Percentiles rank a stretch among this genome's conserved stretches.
Conservation (phyloP, 805 yeast species). For the Metschnikowia drakensbergensis region DNA sequence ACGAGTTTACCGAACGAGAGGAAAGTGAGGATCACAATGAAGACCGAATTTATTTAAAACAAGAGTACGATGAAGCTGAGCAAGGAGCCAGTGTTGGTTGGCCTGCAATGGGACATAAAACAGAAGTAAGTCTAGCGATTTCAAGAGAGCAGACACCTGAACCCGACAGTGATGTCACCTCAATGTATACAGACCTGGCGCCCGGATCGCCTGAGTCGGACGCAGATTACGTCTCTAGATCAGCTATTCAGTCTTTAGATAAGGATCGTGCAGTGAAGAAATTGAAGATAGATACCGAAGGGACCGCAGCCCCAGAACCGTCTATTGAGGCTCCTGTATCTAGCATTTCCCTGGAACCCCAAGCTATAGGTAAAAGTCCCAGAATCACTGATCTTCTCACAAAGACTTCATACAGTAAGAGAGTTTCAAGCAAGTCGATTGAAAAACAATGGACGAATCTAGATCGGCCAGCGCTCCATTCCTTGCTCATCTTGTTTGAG, state of each 20-base stretch:
- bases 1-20: neutral
- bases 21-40: neutral
- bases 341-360: neutral
- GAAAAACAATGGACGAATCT: slow-evolving; percentile 17
- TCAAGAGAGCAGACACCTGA: slow-evolving; percentile 17
- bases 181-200: slow-evolving; percentile 11
- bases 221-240: neutral
- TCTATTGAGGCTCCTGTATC: neutral
- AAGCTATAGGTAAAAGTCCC: neutral
- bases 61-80: neutral
- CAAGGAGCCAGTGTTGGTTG: neutral
- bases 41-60: neutral
- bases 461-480: slow-evolving; percentile 9
- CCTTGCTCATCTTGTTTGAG: slow-evolving; percentile 12
- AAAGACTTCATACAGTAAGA: slow-evolving; percentile 8
- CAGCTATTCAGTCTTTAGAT: slow-evolving; percentile 1
- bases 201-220: slow-evolving; percentile 9
- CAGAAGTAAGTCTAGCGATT: neutral
- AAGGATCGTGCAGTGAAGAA: slow-evolving; percentile 9
- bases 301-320: neutral
- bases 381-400: slow-evolving; percentile 2
- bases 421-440: slow-evolving; percentile 12
- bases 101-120: neutral
- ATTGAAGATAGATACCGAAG: neutral
- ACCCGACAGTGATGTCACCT: slow-evolving; percentile 7